phyloP scores from a whole-genome alignment of 2,329 filamentous ascomycete species.

The Hypoxylon sp. region DNA sequence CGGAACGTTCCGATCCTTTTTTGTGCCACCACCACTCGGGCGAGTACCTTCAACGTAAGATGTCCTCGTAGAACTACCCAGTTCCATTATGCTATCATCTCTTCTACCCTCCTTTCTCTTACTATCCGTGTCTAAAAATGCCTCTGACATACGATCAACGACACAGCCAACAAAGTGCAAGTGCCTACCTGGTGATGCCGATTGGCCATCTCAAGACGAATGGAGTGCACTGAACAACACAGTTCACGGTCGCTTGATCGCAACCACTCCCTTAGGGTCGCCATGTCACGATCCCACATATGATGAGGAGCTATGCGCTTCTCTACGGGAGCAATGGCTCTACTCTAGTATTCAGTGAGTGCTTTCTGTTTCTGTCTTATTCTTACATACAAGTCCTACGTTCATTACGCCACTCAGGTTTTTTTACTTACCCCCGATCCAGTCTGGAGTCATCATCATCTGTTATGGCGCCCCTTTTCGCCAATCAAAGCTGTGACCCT shows the following conservation, averaged over 20 bases:
- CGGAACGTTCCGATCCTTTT: background rate
- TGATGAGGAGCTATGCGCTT: constrained; percentile 59
- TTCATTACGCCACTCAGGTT: constrained; percentile 8
- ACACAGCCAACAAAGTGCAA: constrained; percentile 27
- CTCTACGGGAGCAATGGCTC: constrained; percentile 52
- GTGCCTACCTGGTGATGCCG: constrained; percentile 41
- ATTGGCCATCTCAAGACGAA: constrained; percentile 43
- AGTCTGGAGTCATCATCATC: constrained; percentile 52
- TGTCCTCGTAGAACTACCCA: background rate
- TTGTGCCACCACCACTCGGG: background rate
- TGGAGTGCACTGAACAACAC: constrained; percentile 60
- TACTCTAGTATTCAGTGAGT: constrained; percentile 49
- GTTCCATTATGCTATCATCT: constrained; percentile 12
- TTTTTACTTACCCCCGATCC: constrained; percentile 5
- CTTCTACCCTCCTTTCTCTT: constrained; percentile 8
- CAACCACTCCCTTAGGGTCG: constrained; percentile 62
- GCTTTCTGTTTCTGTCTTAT: background rate
- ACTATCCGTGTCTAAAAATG: constrained; percentile 1
- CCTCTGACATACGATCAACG: background rate
- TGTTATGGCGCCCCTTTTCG: constrained; percentile 53
- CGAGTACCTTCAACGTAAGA: background rate
- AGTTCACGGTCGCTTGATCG: constrained; percentile 62
- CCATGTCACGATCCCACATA: constrained; percentile 61
- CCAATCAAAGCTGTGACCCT: constrained; percentile 57
- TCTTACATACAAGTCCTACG: background rate